Evolutionary conservation across 2,329 filamentous ascomycete genomes (phyloP).

Genomic region (Rhinocladiella similis): DNA sequence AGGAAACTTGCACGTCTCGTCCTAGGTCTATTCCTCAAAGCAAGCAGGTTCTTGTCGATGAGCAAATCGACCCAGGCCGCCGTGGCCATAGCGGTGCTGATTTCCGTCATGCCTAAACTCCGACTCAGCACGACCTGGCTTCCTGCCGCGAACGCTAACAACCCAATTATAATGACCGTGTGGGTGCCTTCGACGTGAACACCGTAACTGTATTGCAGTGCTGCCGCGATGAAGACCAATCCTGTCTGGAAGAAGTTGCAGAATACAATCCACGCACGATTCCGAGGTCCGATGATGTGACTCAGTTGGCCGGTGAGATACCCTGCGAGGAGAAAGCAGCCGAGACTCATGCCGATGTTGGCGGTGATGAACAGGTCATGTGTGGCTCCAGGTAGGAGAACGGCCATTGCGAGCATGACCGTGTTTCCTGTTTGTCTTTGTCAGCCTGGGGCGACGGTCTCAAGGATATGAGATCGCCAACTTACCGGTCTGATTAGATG

Average conservation of each 20-base stretch:
- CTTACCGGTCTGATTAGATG: constrained; percentile 64
- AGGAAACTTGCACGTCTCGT: constrained; percentile 55
- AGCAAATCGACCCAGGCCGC: constrained; percentile 63
- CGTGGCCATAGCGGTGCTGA: constrained; percentile 65
- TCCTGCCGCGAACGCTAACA: constrained; percentile 58
- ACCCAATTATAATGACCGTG: constrained; percentile 49
- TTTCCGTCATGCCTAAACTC: constrained; percentile 58
- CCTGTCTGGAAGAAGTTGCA: constrained; percentile 57
- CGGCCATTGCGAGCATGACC: constrained; percentile 57
- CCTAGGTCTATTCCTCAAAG: constrained; percentile 49
- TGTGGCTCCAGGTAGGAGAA: constrained; percentile 45
- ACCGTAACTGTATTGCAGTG: constrained; percentile 36
- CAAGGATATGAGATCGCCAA: too few species aligned
- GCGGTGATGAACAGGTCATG: constrained; percentile 52
- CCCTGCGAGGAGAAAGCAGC: constrained; percentile 57
- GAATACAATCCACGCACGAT: constrained; percentile 55
- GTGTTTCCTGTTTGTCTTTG: constrained; percentile 41
- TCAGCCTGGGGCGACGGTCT: too few species aligned
- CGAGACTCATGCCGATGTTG: constrained; percentile 58
- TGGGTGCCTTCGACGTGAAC: constrained; percentile 36
- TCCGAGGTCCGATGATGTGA: constrained; percentile 52
- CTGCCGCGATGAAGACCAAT: constrained; percentile 56
- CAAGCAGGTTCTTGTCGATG: constrained; percentile 55
- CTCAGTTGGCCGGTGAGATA: constrained; percentile 59
- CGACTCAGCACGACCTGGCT: constrained; percentile 61